A percentile compares a stretch with the other conserved stretches of the same genome.
These are phyloP conservation scores for Chaetomiaceae sp. DNA, from an alignment of 2,329 filamentous ascomycete species.

Conservation along the genomic window DNA sequence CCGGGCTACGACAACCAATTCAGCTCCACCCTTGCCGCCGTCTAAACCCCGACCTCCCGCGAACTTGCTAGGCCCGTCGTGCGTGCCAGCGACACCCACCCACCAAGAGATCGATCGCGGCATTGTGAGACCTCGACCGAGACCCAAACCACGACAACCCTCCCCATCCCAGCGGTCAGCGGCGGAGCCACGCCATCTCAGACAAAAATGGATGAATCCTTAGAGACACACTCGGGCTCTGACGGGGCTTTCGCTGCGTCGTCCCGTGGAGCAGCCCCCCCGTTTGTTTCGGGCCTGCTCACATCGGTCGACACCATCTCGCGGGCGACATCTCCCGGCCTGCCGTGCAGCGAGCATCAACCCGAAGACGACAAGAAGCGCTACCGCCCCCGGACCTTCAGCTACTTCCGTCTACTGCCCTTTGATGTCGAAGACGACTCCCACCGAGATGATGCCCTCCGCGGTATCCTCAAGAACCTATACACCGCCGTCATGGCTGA, in stretches of 20 bases:
- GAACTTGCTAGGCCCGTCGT: neutral
- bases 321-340: constrained; percentile 77
- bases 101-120: neutral
- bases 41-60: neutral
- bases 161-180: neutral
- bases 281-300: constrained; percentile 37
- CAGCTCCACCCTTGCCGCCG: constrained; percentile 5
- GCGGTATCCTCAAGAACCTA: constrained; percentile 86
- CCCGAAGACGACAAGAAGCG: constrained; percentile 55
- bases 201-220: constrained; percentile 24
- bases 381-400: constrained; percentile 84
- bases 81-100: neutral
- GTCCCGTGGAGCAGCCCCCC: constrained; percentile 34
- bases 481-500: constrained; percentile 89
- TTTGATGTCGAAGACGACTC: constrained; percentile 79
- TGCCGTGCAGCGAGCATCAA: constrained; percentile 45
- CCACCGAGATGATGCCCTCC: constrained; percentile 71
- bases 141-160: neutral
- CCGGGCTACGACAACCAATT: constrained; percentile 2
- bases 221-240: constrained; percentile 20
- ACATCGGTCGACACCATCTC: constrained; percentile 65
- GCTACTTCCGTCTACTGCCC: constrained; percentile 85
- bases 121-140: neutral
- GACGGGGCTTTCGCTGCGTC: constrained; percentile 31
- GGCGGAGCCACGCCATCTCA: neutral